Evolutionary conservation across 495 filamentous ascomycete species (phyloP).

Genomic region (Daldinia loculata): DNA sequence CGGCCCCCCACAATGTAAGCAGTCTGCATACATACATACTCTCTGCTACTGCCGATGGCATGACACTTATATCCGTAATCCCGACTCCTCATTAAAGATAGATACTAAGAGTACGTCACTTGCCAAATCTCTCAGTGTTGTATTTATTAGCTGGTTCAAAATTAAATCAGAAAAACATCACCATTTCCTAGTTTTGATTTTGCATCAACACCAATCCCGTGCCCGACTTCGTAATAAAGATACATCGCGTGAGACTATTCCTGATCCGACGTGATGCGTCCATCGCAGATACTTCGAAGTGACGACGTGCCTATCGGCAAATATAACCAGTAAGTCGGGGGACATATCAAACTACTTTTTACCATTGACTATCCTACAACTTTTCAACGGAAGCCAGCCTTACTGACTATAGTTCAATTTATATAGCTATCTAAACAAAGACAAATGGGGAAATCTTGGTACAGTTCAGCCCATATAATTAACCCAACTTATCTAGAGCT

Average conservation of each 20-base stretch:
- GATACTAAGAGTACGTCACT: background rate
- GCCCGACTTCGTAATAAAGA: background rate
- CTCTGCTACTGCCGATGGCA: background rate
- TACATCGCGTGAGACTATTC: background rate
- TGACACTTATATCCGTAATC: slow-evolving; percentile 10
- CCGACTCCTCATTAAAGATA: slow-evolving; percentile 3
- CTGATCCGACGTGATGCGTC: slow-evolving; percentile 16
- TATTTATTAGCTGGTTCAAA: background rate
- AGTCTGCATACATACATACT: slow-evolving; percentile 2
- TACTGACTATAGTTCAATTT: background rate
- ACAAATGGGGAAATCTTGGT: slow-evolving; percentile 35
- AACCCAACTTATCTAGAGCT: background rate
- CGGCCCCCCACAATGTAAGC: slow-evolving; percentile 17
- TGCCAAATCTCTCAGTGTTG: background rate
- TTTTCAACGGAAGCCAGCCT: background rate
- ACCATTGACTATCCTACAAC: background rate
- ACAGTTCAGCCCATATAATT: background rate
- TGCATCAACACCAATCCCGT: background rate
- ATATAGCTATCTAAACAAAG: slow-evolving; percentile 32
- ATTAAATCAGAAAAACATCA: background rate
- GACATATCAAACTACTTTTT: background rate
- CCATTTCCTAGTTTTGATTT: background rate
- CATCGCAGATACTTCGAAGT: slow-evolving; percentile 31
- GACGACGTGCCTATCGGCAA: slow-evolving; percentile 28
- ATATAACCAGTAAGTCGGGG: slow-evolving; percentile 31